Base-by-base conservation (phyloP, 2,329 filamentous ascomycete genomes). In the Colletotrichum scovillei region DNA sequence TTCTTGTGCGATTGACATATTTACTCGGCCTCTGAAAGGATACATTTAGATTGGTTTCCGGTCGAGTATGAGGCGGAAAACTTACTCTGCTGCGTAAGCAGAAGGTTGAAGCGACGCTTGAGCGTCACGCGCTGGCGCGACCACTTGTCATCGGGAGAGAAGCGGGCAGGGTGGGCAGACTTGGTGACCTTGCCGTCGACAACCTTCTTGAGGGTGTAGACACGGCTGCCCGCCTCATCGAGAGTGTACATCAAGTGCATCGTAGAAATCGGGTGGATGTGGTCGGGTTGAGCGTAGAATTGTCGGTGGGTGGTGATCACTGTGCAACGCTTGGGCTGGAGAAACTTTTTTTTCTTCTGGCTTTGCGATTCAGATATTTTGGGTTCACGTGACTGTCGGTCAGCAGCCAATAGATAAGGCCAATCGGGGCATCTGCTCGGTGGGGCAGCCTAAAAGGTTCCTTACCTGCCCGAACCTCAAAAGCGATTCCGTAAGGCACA, bases 71-170 rank as follows among this genome's bases (percentile, higher is more conserved):
- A n/a, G n/a, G 9, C 16, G 14, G 35, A 46, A 8, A 53, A 86
- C 86, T 76, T 76, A 90, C 88, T 87, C 82, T 87, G 93, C 88
- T 97, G 94, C 67, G 94, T 97, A 82, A 98, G 86, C 75, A 98
- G 91, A 76, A 98, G 89, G 62, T 93, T 93, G 82, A 97, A 98
- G 81, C 97, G 90, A 88, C 94, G 95, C 92, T 98, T 98, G 80
- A 98, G 89, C 24, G 95, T 97, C 63, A 98, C 95, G 78, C 97
- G 92, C 87, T 98, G 96, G 82, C 95, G 94, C 80, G 95, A 98
- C 90, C 97, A 98, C 89, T 98, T 98, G 89, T 99, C 97, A 86
- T 99, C 97, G 76, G 97, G 97, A 59, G 95, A 98, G 89, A 98
- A 99, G 78, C 97, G 91, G 56, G 97, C 97, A 59, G 97, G 96